Evolutionary conservation across 805 yeast species (phyloP).

Genomic region (Yamadazyma sp.): DNA sequence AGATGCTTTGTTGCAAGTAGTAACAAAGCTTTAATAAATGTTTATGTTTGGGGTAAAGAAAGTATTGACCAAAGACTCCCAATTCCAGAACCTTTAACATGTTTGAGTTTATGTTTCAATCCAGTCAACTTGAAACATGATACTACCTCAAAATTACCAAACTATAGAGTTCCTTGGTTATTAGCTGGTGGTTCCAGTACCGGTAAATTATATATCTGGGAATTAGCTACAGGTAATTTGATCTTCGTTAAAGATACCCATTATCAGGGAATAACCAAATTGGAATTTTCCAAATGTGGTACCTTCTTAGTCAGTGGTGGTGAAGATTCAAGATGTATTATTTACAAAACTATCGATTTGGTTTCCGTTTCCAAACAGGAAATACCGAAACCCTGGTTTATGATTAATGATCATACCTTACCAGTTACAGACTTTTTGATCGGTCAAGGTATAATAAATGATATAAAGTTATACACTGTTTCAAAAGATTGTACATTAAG

Average conservation of each 20-base stretch:
- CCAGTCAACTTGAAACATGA: not conserved
- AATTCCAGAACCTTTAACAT: slow-evolving; percentile 71
- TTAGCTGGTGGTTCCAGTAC: slow-evolving; percentile 69
- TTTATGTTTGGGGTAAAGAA: slow-evolving; percentile 69
- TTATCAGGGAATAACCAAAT: slow-evolving; percentile 66
- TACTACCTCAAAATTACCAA: slow-evolving; percentile 26
- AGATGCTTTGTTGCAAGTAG: slow-evolving; percentile 61
- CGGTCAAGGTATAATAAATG: slow-evolving; percentile 51
- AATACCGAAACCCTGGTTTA: slow-evolving; percentile 50
- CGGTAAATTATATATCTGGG: slow-evolving; percentile 89
- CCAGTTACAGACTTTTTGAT: slow-evolving; percentile 49
- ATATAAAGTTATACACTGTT: slow-evolving; percentile 61
- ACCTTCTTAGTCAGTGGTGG: slow-evolving; percentile 73
- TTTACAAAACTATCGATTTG: slow-evolving; percentile 71
- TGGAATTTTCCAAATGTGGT: slow-evolving; percentile 59
- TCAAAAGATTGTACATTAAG: slow-evolving; percentile 76
- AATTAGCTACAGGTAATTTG: slow-evolving; percentile 70
- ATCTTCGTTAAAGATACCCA: slow-evolving; percentile 76
- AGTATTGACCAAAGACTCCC: slow-evolving; percentile 78
- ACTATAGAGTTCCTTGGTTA: slow-evolving; percentile 56
- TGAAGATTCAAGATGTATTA: slow-evolving; percentile 71
- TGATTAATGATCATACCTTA: slow-evolving; percentile 61
- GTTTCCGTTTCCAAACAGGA: slow-evolving; percentile 30
- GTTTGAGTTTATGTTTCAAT: slow-evolving; percentile 44
- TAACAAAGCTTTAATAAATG: slow-evolving; percentile 72